phyloP scores from a whole-genome alignment of 768 basidiomycete species.

The Tylopilus sp. region DNA sequence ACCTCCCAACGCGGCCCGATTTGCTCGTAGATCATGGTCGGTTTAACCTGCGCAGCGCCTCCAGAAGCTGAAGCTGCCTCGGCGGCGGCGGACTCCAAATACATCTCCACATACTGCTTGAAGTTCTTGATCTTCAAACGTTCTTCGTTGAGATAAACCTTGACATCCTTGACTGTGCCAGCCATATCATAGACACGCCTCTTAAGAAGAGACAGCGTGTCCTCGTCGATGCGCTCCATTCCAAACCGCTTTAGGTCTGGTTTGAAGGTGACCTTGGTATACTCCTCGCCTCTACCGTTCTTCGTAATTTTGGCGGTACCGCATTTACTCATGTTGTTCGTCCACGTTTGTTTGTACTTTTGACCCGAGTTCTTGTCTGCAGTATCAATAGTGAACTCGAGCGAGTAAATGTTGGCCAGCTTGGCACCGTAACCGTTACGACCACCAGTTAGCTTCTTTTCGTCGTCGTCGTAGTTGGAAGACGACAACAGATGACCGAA shows the following conservation, averaged over 20 bases:
- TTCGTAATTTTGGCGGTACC: conserved; percentile 92
- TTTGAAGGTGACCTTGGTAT: conserved; percentile 87
- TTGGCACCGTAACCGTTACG: conserved; percentile 99
- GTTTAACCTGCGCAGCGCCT: conserved; percentile 76
- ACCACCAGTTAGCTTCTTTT: conserved; percentile 98
- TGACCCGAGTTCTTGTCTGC: conserved; percentile 81
- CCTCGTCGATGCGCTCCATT: conserved; percentile 87
- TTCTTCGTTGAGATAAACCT: conserved; percentile 92
- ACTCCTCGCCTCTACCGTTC: conserved; percentile 84
- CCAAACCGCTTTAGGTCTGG: conserved; percentile 92
- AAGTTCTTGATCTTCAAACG: conserved; percentile 91
- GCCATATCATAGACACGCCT: conserved; percentile 97
- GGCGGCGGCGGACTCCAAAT: conserved; percentile 72
- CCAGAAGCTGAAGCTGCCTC: conserved; percentile 67
- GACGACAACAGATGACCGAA: conserved; percentile 93
- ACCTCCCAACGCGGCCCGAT: conserved; percentile 88
- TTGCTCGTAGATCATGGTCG: conserved; percentile 77
- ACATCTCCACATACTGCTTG: conserved; percentile 96
- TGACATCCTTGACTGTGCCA: conserved; percentile 90
- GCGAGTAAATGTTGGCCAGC: conserved; percentile 96
- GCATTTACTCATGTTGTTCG: conserved; percentile 87
- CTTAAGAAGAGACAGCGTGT: conserved; percentile 82
- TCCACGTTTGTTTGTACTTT: conserved; percentile 96
- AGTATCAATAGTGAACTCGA: conserved; percentile 93
- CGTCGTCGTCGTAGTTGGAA: conserved; percentile 97